Conservation (phyloP, 2,329 filamentous ascomycete genomes). For the Pseudonectria buxi region DNA sequence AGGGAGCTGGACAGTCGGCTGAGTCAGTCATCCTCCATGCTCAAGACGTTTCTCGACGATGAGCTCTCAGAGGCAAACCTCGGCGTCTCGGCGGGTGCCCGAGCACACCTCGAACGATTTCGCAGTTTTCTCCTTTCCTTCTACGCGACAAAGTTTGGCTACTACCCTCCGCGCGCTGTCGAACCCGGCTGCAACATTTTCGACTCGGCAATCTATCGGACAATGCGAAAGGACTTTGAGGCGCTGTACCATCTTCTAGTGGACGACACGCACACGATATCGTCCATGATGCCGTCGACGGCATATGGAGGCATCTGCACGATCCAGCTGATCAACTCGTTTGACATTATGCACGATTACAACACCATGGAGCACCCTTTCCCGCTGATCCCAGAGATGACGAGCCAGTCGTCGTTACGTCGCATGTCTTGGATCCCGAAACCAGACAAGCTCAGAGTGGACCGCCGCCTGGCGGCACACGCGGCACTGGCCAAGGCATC, state of each 20-base stretch:
- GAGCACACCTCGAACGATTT: conserved; percentile 66
- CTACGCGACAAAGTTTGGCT: conserved; percentile 61
- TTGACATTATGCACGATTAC: conserved; percentile 57
- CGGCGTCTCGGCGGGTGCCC: conserved; percentile 53
- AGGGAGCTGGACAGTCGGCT: conserved; percentile 61
- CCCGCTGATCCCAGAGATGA: conserved; percentile 54
- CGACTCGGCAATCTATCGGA: conserved; percentile 49
- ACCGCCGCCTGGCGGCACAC: conserved; percentile 43
- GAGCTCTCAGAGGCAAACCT: conserved; percentile 61
- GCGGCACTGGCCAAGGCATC: conserved; percentile 46
- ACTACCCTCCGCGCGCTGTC: conserved; percentile 57
- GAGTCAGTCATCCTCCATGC: conserved; percentile 46
- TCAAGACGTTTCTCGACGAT: conserved; percentile 63
- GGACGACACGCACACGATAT: conserved; percentile 48
- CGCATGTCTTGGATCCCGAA: conserved; percentile 36
- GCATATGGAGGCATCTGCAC: conserved; percentile 64
- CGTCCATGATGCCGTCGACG: conserved; percentile 43
- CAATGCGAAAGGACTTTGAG: conserved; percentile 64
- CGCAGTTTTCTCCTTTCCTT: conserved; percentile 60
- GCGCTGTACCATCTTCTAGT: conserved; percentile 65
- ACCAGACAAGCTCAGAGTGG: conserved; percentile 37
- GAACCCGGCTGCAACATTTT: conserved; percentile 37
- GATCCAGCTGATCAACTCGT: conserved; percentile 59
- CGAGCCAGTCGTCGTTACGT: conserved; percentile 20
- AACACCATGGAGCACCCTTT: conserved; percentile 56